Evolutionary conservation across 176 grass and related monocot species (phyloP).

Genomic region (Puya raimondii): DNA sequence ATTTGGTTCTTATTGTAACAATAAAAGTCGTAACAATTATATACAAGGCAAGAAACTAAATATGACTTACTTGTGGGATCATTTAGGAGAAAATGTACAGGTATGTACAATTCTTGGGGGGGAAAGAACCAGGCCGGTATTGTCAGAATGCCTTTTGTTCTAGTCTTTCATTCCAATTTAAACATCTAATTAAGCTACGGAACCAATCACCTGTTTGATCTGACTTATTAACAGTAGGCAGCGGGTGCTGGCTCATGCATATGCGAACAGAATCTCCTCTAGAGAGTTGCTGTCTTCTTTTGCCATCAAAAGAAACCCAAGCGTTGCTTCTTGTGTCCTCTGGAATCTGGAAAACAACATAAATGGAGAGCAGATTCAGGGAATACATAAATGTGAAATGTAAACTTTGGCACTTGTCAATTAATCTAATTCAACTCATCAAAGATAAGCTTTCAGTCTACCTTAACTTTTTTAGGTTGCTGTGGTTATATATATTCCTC

Average conservation of each 20-base stretch:
- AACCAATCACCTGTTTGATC: slow-evolving; percentile 97
- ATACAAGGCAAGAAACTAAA: slow-evolving; percentile 6
- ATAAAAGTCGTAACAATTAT: slow-evolving; percentile 7
- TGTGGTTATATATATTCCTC: no score
- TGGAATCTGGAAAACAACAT: slow-evolving; percentile 47
- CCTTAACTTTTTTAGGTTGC: no score
- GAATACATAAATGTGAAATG: not conserved
- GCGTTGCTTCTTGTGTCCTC: slow-evolving; percentile 82
- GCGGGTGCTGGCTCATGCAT: slow-evolving; percentile 82
- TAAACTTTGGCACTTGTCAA: no score
- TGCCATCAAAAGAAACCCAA: slow-evolving; percentile 90
- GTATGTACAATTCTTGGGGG: slow-evolving; percentile 4
- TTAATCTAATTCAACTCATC: no score
- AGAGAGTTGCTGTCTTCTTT: slow-evolving; percentile 79
- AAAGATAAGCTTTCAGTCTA: no score
- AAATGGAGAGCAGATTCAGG: not conserved
- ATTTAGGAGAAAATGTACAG: not conserved
- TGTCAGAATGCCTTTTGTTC: slow-evolving; percentile 77
- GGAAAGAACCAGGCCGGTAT: not conserved
- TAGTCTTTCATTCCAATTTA: slow-evolving; percentile 94
- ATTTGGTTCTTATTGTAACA: not conserved
- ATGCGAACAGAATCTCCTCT: slow-evolving; percentile 83
- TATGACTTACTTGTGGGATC: not conserved
- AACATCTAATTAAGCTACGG: slow-evolving; percentile 77
- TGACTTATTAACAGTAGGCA: slow-evolving; percentile 95